Evolutionary conservation across 768 basidiomycete genomes (phyloP), one percentile per base, ranked within the genome.

Genomic region (Leucosporidium scottii): DNA sequence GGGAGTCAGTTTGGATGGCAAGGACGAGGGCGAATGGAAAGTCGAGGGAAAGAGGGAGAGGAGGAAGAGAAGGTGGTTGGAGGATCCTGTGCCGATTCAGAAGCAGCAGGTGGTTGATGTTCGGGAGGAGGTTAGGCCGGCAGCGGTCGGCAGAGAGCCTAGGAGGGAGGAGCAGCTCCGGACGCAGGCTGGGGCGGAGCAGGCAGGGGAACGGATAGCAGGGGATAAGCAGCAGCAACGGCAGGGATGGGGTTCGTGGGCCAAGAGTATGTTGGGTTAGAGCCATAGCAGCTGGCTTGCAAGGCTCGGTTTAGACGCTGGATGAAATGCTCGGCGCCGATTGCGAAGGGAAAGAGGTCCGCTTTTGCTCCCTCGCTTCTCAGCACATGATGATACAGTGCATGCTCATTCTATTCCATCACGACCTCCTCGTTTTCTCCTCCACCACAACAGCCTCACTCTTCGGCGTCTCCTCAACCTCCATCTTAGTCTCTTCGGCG

Each of bases 11-110:
- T 44, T 44, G 39, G 39, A 44, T 15, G 39, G 39, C 10, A 44
- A 15, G 8, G 15, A 44, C 15, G 39, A 44, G 39, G 39, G 39
- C 39, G 39, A 44, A 44, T 44, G 39, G 39, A 44, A 44, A 44
- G 39, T 44, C 39, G 39, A 44, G 39, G 39, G 39, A 44, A 44
- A 13, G 53, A 39, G 12, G 63, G 48, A 61, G 34, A 53, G 27
- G 51, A 28, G 51, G 51, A 53, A 53, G 51, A 53, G 51, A 28
- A 53, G 51, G 51, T 53, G 51, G 51, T 53, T 53, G 51, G 51
- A 53, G n/a, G 51, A 53, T 53, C 51, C 51, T 12, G 51, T 53
- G 12, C n/a, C 27, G 4, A 28, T 53, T 9, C 10, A 13, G 23
- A 53, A 53, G 51, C n/a, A 28, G 53, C 5, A 54, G 27, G 53